Conservation (phyloP, 2,329 filamentous ascomycete species). For the Phaeosphaeriaceae sp. region DNA sequence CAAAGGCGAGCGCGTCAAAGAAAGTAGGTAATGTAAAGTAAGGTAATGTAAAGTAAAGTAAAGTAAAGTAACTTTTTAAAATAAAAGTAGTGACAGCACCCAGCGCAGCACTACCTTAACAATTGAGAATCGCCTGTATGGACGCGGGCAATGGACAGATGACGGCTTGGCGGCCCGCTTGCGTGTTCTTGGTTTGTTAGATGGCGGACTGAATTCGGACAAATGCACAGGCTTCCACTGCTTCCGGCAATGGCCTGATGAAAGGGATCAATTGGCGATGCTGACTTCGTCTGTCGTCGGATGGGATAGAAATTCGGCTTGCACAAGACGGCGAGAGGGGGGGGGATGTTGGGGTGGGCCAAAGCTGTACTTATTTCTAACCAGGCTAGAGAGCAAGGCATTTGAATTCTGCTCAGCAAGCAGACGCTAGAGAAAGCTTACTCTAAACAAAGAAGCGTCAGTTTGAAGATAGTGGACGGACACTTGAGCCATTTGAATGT, state of each 20-base stretch:
- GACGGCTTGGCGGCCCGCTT: slow-evolving; percentile 37
- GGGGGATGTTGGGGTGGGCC: neutral
- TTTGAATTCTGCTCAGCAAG: too few species aligned
- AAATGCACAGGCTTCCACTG: slow-evolving; percentile 26
- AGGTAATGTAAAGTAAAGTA: too few species aligned
- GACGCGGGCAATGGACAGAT: slow-evolving; percentile 10
- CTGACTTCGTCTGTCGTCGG: slow-evolving; percentile 22
- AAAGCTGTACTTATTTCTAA: neutral
- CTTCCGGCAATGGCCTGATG: slow-evolving; percentile 38
- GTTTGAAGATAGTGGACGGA: slow-evolving; percentile 12
- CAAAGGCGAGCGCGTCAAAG: too few species aligned
- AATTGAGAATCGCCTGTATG: too few species aligned
- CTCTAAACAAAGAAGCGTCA: slow-evolving; percentile 33
- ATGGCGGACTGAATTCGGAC: slow-evolving; percentile 27
- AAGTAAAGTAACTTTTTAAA: too few species aligned
- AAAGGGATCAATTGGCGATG: slow-evolving; percentile 18
- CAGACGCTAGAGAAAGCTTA: slow-evolving; percentile 28
- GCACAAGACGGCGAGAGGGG: neutral
- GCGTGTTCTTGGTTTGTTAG: neutral
- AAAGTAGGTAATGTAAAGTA: too few species aligned
- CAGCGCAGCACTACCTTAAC: too few species aligned
- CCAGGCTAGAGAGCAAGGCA: too few species aligned
- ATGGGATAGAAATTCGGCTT: neutral
- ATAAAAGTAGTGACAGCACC: too few species aligned
- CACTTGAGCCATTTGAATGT: slow-evolving; percentile 20